Percentiles rank a stretch among this genome's conserved stretches.
Evolutionary conservation across 2,329 filamentous ascomycete species (phyloP).

Genomic region (Arthrobotrys musiformis): DNA sequence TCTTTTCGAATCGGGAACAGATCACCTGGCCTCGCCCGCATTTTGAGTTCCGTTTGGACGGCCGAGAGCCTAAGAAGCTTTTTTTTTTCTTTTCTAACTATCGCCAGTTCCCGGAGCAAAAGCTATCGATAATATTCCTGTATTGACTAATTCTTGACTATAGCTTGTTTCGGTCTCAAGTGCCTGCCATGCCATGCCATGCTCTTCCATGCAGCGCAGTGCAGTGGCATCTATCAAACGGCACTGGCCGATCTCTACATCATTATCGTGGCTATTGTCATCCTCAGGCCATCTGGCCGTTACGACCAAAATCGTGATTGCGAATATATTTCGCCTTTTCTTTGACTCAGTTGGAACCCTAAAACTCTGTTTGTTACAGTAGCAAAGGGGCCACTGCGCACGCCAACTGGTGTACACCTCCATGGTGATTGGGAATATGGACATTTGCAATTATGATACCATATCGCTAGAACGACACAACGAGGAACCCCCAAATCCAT

Average conservation of each 20-base stretch:
- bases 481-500: slow-evolving; percentile 17
- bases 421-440: not conserved
- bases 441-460: slow-evolving; percentile 17
- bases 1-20: slow-evolving; percentile 48
- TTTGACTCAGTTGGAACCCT: not conserved
- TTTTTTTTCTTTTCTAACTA: too few species aligned
- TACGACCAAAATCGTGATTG: slow-evolving; percentile 8
- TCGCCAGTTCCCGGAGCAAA: slow-evolving; percentile 30
- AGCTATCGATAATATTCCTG: slow-evolving; percentile 5
- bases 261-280: not conserved
- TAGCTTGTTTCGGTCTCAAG: slow-evolving; percentile 14
- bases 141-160: slow-evolving; percentile 22
- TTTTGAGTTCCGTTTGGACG: slow-evolving; percentile 1
- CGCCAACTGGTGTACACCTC: too few species aligned
- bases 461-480: not conserved
- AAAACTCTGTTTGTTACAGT: not conserved
- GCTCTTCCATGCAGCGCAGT: not conserved
- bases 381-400: not conserved
- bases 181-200: slow-evolving; percentile 3
- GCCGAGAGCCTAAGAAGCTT: not conserved
- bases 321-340: slow-evolving; percentile 6
- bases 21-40: slow-evolving; percentile 41
- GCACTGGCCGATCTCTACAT: slow-evolving; percentile 17
- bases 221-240: not conserved
- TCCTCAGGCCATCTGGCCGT: slow-evolving; percentile 18